Base-by-base conservation (phyloP, 352 stramenopile genomes). In the Phytophthora niederhauseri region DNA sequence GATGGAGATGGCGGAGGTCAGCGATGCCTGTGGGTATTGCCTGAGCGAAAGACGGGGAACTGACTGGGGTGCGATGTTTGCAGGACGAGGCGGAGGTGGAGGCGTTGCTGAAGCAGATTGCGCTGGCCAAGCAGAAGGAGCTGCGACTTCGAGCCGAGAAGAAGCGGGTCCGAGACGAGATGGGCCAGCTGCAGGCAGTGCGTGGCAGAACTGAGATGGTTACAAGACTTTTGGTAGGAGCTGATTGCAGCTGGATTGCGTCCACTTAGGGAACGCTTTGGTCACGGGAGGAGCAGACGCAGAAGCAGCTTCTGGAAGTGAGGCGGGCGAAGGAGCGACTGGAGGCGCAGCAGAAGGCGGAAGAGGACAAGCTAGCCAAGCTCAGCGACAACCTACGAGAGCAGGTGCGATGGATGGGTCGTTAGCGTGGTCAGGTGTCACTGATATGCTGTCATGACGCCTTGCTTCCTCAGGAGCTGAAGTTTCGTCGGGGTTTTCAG, bases 91-190 rank as follows among this genome's bases (percentile, higher is more conserved):
- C 64, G 12, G 80, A 91, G 26, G 81, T 93, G 22, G 84, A 91
- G 46, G 69, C 58, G 67, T 70, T 93, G 59, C 71, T 93, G 49
- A 68, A 63, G 38, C 64, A 91, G 68, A 77, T 93, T 61, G 70
- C 75, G 15, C 58, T 50, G 28, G 69, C 79, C 22, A 93, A 93
- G 62, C 79, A 88, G 43, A 81, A 77, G 63, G 84, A 93, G 55
- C 77, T 91, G 57, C 68, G 74, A n/a, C 64, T 91, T n/a, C 78
- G 76, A 17, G 81, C 68, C 12, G 84, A 93, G 76, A 91, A 90
- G 61, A 83, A 88, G 71, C 82, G 80, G 36, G 72, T 93, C 45
- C 82, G 82, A 20, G 67, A 69, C 52, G 82, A 90, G 41, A 73
- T 91, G 7, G 71, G 76, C 50, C 63, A 82, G 34, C 54, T 89